Evolutionary conservation across 495 filamentous ascomycete species (phyloP).

Genomic region (Penicillium antarcticum): DNA sequence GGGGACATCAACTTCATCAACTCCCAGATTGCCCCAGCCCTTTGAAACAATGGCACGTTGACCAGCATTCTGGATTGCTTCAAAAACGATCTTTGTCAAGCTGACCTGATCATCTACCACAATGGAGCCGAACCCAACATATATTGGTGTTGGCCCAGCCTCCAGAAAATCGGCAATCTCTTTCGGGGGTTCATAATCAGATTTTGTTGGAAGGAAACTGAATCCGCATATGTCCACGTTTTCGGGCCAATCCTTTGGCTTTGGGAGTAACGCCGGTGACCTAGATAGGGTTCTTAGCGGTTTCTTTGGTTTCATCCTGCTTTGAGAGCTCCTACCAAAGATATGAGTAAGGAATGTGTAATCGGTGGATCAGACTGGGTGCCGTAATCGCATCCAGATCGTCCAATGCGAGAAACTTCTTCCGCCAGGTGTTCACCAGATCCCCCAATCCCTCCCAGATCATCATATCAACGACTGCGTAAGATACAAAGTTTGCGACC

Average conservation of each 20-base stretch:
- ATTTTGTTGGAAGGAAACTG: slow-evolving; percentile 64
- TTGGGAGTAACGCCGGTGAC: slow-evolving; percentile 77
- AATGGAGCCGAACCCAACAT: slow-evolving; percentile 81
- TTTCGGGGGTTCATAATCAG: slow-evolving; percentile 59
- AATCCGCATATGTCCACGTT: slow-evolving; percentile 74
- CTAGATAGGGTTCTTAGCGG: slow-evolving; percentile 3
- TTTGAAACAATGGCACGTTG: slow-evolving; percentile 74
- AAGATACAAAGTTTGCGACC: slow-evolving; percentile 70
- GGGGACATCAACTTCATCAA: slow-evolving; percentile 53
- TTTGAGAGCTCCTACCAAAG: slow-evolving; percentile 50
- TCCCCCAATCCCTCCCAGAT: slow-evolving; percentile 80
- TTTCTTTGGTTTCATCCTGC: too few species aligned
- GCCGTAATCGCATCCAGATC: slow-evolving; percentile 64
- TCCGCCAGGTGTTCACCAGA: slow-evolving; percentile 69
- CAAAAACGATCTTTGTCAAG: slow-evolving; percentile 65
- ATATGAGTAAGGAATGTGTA: slow-evolving; percentile 75
- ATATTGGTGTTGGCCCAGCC: slow-evolving; percentile 66
- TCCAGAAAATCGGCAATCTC: slow-evolving; percentile 63
- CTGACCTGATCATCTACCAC: slow-evolving; percentile 70
- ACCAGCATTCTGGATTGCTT: slow-evolving; percentile 61
- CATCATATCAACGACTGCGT: slow-evolving; percentile 77
- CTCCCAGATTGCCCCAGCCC: slow-evolving; percentile 76
- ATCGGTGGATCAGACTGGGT: slow-evolving; percentile 59
- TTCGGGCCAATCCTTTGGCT: slow-evolving; percentile 70
- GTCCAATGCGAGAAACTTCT: slow-evolving; percentile 62